Base-by-base conservation (phyloP, 1,284 basidiomycete species). In the Mycena sp. region DNA sequence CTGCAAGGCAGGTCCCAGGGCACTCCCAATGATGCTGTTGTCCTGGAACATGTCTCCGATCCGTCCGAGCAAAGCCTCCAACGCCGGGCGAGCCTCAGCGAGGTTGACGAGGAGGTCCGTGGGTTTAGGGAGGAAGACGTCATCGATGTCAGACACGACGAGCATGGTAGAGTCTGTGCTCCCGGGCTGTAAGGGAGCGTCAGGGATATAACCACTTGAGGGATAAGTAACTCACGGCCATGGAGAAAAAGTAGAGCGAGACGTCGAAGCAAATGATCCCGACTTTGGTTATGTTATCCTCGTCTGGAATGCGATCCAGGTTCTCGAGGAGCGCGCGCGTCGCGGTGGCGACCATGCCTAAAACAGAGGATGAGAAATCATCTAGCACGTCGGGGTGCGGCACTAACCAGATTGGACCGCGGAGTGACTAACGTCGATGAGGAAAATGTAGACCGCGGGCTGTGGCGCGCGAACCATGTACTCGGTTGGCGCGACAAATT, bases 381-480 rank as follows among this genome's bases (percentile, higher is more conserved):
- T 32, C 14, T 19, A 35, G 14, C 14, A 14, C 32, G 14, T 7
- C 7, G 14, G 7, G 9, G 10, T 26, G 10, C 32, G 32, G 14
- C 19, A 72, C 81, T 64, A 67, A 90, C 90, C 91, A 48, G 92
- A 93, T 78, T 95, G 93, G 48, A 99, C 87, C 37, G 96, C 96
- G 44, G 90, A 79, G 75, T 98, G 94, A 72, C 93, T 95, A 69
- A 99, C 96, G 74, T 99, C 97, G 78, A 99, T 94, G 72, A 99
- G 85, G 84, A 99, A 99, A 58, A 97, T 88, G 78, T 98, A 99
- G 56, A 98, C 94, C 17, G 96, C 95, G 12, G 98, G 95, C 78
- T 99, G 98, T 41, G 98, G 98, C 17, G 98, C 94, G 67, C 98
- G 93, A 72, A 96, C 96, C 97, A 99, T 99, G 81, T 99, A 99